Conservation (phyloP, 257 asterid species). For the Lithospermum erythrorhizon region DNA sequence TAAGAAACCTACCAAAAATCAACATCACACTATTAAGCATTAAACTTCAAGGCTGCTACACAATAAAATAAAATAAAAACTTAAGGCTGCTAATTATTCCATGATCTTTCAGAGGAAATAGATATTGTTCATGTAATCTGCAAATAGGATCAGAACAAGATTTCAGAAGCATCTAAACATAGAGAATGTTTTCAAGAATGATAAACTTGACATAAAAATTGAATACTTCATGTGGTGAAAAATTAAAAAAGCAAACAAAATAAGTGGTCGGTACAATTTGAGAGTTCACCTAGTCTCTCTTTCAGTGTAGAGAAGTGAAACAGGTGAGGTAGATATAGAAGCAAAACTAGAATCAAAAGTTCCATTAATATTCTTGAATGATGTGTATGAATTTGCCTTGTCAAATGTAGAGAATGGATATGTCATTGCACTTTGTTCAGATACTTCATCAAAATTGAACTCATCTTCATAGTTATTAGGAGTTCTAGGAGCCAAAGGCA, state of each 20-base stretch:
- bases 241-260: too few species aligned
- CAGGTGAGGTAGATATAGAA: slow-evolving; percentile 12
- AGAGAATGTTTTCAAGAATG: not conserved
- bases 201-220: too few species aligned
- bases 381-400: slow-evolving; percentile 1
- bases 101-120: not conserved
- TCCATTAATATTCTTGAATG: not conserved
- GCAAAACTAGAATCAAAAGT: slow-evolving; percentile 7
- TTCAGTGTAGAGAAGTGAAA: slow-evolving; percentile 1
- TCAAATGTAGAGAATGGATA: slow-evolving; percentile 11
- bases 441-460: not conserved
- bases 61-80: too few species aligned
- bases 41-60: not conserved
- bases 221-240: not conserved
- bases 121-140: not conserved
- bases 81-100: not conserved
- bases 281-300: not conserved
- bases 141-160: not conserved
- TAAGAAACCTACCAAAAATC: not conserved
- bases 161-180: not conserved
- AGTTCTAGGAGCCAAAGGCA: slow-evolving; percentile 25
- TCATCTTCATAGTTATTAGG: not conserved
- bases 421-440: slow-evolving; percentile 3
- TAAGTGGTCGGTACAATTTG: not conserved
- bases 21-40: not conserved